These are phyloP conservation scores for Trichosanthes cucumerina DNA, from an alignment of 306 rosid genomes.

Conservation along the genomic window DNA sequence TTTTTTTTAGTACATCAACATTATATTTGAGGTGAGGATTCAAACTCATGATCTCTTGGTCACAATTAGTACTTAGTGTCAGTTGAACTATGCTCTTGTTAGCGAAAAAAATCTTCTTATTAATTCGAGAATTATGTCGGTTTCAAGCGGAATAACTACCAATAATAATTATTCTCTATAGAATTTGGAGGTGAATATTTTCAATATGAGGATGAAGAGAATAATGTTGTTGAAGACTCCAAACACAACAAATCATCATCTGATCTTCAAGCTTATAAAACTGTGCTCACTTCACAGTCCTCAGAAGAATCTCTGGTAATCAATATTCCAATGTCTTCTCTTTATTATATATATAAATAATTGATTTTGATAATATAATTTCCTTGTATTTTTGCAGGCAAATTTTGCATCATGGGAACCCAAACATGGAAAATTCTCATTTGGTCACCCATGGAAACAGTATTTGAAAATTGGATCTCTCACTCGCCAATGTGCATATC, in stretches of 20 bases:
- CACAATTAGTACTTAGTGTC: no score
- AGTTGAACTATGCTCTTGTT: no score
- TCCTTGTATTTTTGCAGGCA: slow-evolving; percentile 24
- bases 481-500: slow-evolving; percentile 63
- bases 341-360: not conserved
- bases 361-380: not conserved
- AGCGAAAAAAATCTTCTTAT: no score
- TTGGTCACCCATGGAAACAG: slow-evolving; percentile 82
- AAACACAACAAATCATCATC: slow-evolving; percentile 29
- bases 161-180: slow-evolving; percentile 12
- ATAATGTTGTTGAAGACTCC: not conserved
- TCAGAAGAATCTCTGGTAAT: slow-evolving; percentile 62
- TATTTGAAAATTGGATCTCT: slow-evolving; percentile 72
- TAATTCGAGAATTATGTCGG: not conserved
- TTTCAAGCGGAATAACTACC: no score
- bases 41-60: no score
- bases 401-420: slow-evolving; percentile 95
- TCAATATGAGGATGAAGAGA: slow-evolving; percentile 23
- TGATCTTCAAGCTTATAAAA: slow-evolving; percentile 51
- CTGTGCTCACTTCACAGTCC: slow-evolving; percentile 52
- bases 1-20: no score
- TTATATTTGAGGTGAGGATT: no score
- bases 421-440: slow-evolving; percentile 59
- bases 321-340: not conserved
- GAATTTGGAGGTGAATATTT: slow-evolving; percentile 62